Evolutionary conservation across 768 basidiomycete species (phyloP).

Genomic region (Nevesoporus exiguus): DNA sequence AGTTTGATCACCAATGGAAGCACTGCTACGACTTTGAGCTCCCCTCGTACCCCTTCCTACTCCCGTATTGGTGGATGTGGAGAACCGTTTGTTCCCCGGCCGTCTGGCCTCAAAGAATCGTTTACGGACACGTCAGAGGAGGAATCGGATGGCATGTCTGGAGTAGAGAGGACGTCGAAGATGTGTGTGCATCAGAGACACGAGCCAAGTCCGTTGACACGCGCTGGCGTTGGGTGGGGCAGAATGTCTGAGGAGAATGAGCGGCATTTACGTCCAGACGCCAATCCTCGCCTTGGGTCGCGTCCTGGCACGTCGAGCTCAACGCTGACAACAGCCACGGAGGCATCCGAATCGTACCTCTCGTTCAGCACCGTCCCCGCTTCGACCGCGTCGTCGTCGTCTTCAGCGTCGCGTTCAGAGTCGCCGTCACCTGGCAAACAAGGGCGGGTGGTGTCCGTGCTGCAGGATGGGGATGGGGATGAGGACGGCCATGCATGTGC

Average conservation of each 20-base stretch:
- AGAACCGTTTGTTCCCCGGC: conserved; percentile 12
- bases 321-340: conserved; percentile 20
- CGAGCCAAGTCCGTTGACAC: conserved; percentile 8
- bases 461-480: not conserved
- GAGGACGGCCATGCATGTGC: conserved; percentile 6
- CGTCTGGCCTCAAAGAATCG: conserved; percentile 21
- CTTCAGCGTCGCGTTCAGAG: conserved; percentile 15
- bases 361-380: conserved; percentile 21
- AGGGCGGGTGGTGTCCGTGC: not conserved
- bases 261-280: not conserved
- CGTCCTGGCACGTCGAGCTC: conserved; percentile 23
- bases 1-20: conserved; percentile 23
- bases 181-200: conserved; percentile 3
- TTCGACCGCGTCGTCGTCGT: conserved; percentile 13
- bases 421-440: conserved; percentile 12
- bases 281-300: not conserved
- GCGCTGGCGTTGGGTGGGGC: not conserved
- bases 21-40: conserved; percentile 15
- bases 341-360: conserved; percentile 18
- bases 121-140: conserved; percentile 21
- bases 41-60: conserved; percentile 8
- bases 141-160: conserved; percentile 3
- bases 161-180: not conserved
- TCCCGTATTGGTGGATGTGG: conserved; percentile 1
- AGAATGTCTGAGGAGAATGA: conserved; percentile 10